Evolutionary conservation across 1,284 basidiomycete species (phyloP), one percentile per base, ranked within the genome.

Genomic region (Ustilago vetiveriae): DNA sequence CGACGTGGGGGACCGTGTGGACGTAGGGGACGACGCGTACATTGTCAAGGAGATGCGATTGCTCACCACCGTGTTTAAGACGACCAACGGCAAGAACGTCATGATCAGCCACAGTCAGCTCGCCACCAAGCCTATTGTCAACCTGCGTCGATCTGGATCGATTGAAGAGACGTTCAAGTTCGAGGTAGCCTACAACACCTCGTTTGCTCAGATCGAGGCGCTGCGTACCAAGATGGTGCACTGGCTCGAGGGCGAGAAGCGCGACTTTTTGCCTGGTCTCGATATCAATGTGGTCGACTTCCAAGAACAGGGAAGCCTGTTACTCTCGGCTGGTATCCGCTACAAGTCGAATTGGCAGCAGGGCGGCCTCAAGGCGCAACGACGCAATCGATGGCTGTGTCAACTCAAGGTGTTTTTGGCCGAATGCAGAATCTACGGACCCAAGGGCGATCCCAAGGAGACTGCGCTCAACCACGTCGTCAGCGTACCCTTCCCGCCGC

Each of bases 371-470:
- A 92, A 88, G 85, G 85, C 60, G 0, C 84, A 90, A 83, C 88
- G 92, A 54, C 87, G 92, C 48, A 94, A 94, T 85, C 92, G 92
- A 83, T 94, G 92, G 92, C 86, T 94, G 35, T 94, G 91, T 81
- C 90, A 90, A 22, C 85, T 96, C 62, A 94, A 94, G 83, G 82
- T 86, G 36, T 85, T 88, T 29, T 83, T 95, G 57, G 85, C 85
- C 30, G 88, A 91, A 54, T 83, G 89, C 49, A 85, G 88, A 72
- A 89, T 95, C 63, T 92, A 85, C 75, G 92, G 92, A 6, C 90
- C 92, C 6, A 83, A 59, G 45, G 92, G 90, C 23, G 85, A 73
- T 36, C 71, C 71, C 14, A 51, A 57, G 22, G 50, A 54, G 16
- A 37, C 43, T n/a, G 14, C 45, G 2, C 39, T 52, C 38, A 64